Conservation (phyloP, 805 yeast species). For the Metschnikowia borealis region DNA sequence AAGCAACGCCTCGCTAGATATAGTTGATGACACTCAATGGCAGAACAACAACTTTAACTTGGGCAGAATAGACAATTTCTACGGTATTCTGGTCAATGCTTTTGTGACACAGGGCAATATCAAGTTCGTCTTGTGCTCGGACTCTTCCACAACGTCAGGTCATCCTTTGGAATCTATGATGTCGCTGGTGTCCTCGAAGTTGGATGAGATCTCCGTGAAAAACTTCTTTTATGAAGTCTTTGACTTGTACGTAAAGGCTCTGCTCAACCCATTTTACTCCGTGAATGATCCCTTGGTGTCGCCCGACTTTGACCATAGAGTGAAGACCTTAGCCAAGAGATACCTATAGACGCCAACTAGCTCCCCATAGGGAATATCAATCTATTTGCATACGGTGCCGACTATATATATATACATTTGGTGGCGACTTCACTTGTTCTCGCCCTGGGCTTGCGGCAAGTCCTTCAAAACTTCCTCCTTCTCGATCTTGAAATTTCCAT, state of each 20-base stretch:
- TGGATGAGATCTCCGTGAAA: constrained; percentile 67
- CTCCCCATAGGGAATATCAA: neutral
- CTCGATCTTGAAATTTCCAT: constrained; percentile 39
- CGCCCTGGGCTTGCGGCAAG: constrained; percentile 7
- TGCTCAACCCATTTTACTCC: constrained; percentile 82
- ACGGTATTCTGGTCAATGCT: constrained; percentile 78
- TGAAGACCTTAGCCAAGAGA: constrained; percentile 68
- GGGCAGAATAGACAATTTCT: constrained; percentile 79
- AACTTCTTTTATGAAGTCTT: constrained; percentile 83
- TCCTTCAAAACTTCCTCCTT: constrained; percentile 24
- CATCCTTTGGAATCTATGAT: constrained; percentile 7
- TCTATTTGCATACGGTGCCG: neutral
- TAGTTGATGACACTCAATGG: constrained; percentile 92
- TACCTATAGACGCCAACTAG: constrained; percentile 44
- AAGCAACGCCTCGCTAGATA: constrained; percentile 81
- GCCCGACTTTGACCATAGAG: constrained; percentile 70
- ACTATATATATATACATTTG: neutral
- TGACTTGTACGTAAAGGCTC: constrained; percentile 81
- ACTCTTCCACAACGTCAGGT: constrained; percentile 24
- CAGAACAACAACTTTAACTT: constrained; percentile 58
- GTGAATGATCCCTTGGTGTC: constrained; percentile 71
- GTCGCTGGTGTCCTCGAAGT: constrained; percentile 14
- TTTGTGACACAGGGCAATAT: constrained; percentile 85
- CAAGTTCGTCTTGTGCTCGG: constrained; percentile 62
- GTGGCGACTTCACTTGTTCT: neutral